Base-by-base conservation (phyloP, 495 filamentous ascomycete species). In the Neurospora sp. region DNA sequence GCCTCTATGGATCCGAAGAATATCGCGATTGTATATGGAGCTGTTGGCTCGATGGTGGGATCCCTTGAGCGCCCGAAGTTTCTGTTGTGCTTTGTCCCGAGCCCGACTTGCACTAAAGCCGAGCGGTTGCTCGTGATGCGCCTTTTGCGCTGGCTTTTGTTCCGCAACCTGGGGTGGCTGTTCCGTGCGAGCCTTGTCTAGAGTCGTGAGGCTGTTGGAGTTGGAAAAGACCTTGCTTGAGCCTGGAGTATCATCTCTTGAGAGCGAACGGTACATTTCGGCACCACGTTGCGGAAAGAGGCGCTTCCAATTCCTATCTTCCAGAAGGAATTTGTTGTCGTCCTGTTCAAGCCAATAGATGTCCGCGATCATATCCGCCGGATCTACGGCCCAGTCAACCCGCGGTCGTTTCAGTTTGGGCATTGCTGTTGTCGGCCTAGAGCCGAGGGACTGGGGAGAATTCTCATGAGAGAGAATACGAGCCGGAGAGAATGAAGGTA, bases 301-400 rank as follows among this genome's bases (percentile, higher is more conserved):
- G 59, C 87, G 88, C 12, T 87, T 84, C 70, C 93, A 93, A 75
- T 90, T 83, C 31, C 86, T 88, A 79, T 94, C 90, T 74, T 95
- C 91, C 35, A 96, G 88, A 12, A 91, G 84, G 68, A 83, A 86
- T 77, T 93, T 94, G 78, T 97, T 92, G 69, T 88, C 82, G 31
- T 85, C 88, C 72, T 93, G 90, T 79, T 96, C 91, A 59, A 94
- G 83, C 94, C 94, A 98, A 73, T 91, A 90, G 12, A 89, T 85
- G 81, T 98, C 94, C 2, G 93, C 92, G 27, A 98, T 82, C 76
- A 96, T 87, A 75, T 97, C 94, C 65, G 90, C 89, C 0, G 94
- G 91, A 48, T 88, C 87, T 10, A 92, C 88, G 3, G 84, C 85
- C 94, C 94, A 97, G 73, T 95, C 93, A n/a, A 91, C 87, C 41